These are phyloP conservation scores for Helianthus annuus DNA, from an alignment of 129 eudicot species.

Conservation along the genomic window DNA sequence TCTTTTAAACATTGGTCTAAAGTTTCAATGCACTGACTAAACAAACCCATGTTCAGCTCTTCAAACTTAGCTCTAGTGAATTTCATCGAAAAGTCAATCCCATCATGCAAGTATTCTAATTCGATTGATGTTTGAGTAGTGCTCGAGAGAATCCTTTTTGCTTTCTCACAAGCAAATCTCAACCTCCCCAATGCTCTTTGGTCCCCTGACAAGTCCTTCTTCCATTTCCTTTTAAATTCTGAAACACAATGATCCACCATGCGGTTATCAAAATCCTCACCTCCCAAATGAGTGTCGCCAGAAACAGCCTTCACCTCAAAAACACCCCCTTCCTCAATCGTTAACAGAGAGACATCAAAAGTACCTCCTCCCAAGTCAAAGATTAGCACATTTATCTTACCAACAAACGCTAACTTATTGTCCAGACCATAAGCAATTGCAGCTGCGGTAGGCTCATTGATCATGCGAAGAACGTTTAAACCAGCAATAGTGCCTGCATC, in stretches of 20 bases:
- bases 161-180: slow-evolving; percentile 30
- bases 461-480: slow-evolving; percentile 18
- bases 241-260: slow-evolving; percentile 28
- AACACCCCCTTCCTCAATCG: slow-evolving; percentile 10
- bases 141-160: slow-evolving; percentile 30
- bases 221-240: slow-evolving; percentile 23
- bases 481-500: slow-evolving; percentile 27
- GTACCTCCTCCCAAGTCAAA: slow-evolving; percentile 34
- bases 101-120: slow-evolving; percentile 19
- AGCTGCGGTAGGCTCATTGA: slow-evolving; percentile 35
- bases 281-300: slow-evolving; percentile 31
- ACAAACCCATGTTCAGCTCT: slow-evolving; percentile 12
- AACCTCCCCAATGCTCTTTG: slow-evolving; percentile 32
- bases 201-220: slow-evolving; percentile 16
- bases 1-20: slow-evolving; percentile 18
- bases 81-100: slow-evolving; percentile 28
- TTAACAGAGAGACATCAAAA: slow-evolving; percentile 24
- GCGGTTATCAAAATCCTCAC: slow-evolving; percentile 21
- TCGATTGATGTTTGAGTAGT: slow-evolving; percentile 21
- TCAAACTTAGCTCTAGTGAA: slow-evolving; percentile 32
- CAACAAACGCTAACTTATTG: slow-evolving; percentile 1
- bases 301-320: slow-evolving; percentile 32
- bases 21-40: slow-evolving; percentile 7
- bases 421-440: slow-evolving; percentile 32
- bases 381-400: slow-evolving; percentile 26